Evolutionary conservation across 2,329 filamentous ascomycete species (phyloP), one percentile per base, ranked within the genome.

Genomic region (Byssoonygena ceratinophila): DNA sequence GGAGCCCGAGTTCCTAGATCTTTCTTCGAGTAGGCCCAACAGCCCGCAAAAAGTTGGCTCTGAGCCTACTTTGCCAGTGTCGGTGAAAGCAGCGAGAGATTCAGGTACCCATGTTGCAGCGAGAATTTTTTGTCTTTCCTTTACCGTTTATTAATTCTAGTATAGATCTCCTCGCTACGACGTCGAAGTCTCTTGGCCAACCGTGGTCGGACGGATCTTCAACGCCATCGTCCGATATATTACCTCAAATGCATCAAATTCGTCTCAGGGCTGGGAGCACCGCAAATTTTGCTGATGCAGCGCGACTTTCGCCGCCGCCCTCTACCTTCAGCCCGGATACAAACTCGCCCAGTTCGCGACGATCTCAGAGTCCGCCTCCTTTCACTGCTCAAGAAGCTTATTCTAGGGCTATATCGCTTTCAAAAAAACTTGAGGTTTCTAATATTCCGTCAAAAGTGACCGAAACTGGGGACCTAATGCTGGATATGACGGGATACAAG

Each of bases 401-500:
- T 54, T 82, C 87, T 56, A 82, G 92, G 59, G 92, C 92, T 6
- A 81, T 85, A 64, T 82, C 84, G 25, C 76, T 98, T 9, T 95
- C 91, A 8, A 86, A 87, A 65, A 90, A 90, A 66, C 77, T 98
- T 2, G 87, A 87, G 43, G 84, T 82, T 2, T 92, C 86, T 45
- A 96, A 97, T 64, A 97, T 98, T 54, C 88, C 89, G 4, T 92
- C 85, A 53, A 84, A 87, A 58, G 83, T 98, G n/a, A 97, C 85
- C 0, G 89, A 94, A 53, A 85, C 81, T 0, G 92, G 92, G 14
- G 92, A 98, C 68, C 74, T 98, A 52, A 97, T 97, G 89, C 74
- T 98, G 49, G 92, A 98, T 67, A 96, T 98, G 90, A 90, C 89
- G 0, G 88, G 88, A 0, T 96, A 95, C 72, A 97, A 96, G 69